Base-by-base conservation (phyloP, 2,329 filamentous ascomycete genomes). In the Penicillium expansum region DNA sequence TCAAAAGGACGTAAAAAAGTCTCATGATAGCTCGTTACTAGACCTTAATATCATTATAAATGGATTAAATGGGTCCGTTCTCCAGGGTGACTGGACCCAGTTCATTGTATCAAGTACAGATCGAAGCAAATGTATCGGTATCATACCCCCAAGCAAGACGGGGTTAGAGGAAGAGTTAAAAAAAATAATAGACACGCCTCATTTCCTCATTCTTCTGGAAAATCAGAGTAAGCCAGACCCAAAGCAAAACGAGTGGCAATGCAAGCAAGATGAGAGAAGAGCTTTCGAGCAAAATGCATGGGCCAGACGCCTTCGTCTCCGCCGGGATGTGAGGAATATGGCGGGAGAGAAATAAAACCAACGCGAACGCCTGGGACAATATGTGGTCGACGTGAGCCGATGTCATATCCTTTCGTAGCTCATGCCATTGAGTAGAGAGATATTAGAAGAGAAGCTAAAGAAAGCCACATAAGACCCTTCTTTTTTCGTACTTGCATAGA, bases 81-180 rank as follows among this genome's bases (percentile, higher is more conserved):
- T 45, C 38, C 38, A 52, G 37, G 14, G 13, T 11, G 11, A 14
- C 35, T 52, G 47, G 35, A 52, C 52, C 42, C 27, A 49, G 45
- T 61, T 32, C 57, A 63, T 59, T 61, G 54, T 61, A 60, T 63
- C 35, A 59, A 58, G 49, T 63, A 59, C 58, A 61, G 16, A 58
- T 61, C 33, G 47, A 62, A 63, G 61, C 63, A 62, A 65, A 55
- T 60, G 56, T 52, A 63, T 59, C 57, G 52, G 43, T 61, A 58
- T 63, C 56, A 61, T 44, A 55, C 24, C 52, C 55, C 52, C 48
- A 59, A 58, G 59, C 54, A 62, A 62, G 52, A 55, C 52, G 45
- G 49, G 57, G 43, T 55, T 55, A 53, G 59, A 52, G 37, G 41
- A 62, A 52, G 43, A 57, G 20, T 39, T n/a, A 48, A 55, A 57